Evolutionary conservation across 306 rosid genomes (phyloP).

Genomic region (Vigna hirtella): DNA sequence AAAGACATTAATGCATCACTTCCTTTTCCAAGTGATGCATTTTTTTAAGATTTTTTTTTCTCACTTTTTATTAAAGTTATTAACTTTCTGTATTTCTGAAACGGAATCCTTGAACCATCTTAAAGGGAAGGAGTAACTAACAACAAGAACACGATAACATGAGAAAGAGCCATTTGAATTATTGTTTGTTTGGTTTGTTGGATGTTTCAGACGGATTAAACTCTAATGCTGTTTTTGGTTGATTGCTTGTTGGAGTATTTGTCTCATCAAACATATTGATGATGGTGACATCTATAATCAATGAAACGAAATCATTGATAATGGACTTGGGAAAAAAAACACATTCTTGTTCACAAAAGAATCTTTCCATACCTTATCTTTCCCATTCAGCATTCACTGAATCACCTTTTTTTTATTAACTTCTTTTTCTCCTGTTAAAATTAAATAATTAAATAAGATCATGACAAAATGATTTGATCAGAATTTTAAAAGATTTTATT

Average conservation of each 20-base stretch:
- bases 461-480: too few relatives aligned
- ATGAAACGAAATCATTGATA: too few relatives aligned
- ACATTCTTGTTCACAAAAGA: background rate
- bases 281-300: too few relatives aligned
- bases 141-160: background rate
- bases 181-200: background rate
- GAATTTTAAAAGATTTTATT: too few relatives aligned
- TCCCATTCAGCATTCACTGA: background rate
- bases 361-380: background rate
- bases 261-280: background rate
- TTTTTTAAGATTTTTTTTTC: too few relatives aligned
- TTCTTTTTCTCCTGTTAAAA: background rate
- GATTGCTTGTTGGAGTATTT: background rate
- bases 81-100: too few relatives aligned
- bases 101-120: too few relatives aligned
- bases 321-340: background rate
- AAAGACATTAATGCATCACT: background rate
- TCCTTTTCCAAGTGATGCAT: too few relatives aligned
- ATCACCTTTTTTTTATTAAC: background rate
- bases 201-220: slow-evolving; percentile 28
- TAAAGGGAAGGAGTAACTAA: background rate
- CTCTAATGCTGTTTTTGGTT: slow-evolving; percentile 24
- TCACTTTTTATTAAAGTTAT: too few relatives aligned
- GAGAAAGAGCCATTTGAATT: background rate
- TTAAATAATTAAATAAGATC: too few relatives aligned